These are phyloP conservation scores for Paxillus ammoniavirescens DNA, from an alignment of 768 basidiomycete species.

Conservation along the genomic window DNA sequence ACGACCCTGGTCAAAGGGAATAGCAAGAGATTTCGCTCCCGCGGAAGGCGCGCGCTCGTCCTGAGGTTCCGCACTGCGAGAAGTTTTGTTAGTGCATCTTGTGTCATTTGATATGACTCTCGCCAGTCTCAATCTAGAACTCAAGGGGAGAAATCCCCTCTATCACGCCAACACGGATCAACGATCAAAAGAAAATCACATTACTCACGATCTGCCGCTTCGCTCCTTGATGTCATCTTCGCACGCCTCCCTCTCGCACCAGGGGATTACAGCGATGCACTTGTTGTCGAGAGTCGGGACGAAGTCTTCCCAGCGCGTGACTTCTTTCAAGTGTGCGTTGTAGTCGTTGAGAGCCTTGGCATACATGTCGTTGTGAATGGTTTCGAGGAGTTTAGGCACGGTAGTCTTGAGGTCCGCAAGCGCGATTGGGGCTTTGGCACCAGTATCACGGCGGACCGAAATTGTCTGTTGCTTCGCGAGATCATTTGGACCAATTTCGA, in stretches of 20 bases:
- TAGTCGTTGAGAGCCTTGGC: conserved; percentile 70
- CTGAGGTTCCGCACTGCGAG: conserved; percentile 70
- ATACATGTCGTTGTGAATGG: conserved; percentile 91
- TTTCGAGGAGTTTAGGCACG: conserved; percentile 69
- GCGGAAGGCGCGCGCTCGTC: conserved; percentile 97
- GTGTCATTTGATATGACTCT: neutral
- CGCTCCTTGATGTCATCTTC: conserved; percentile 99
- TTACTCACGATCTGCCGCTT: conserved; percentile 71
- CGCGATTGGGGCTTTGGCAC: conserved; percentile 55
- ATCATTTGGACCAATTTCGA: conserved; percentile 96
- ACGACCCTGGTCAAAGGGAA: conserved; percentile 89
- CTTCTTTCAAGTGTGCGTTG: conserved; percentile 63
- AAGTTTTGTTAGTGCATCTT: conserved; percentile 8
- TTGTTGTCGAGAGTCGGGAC: conserved; percentile 91
- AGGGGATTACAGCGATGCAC: conserved; percentile 85
- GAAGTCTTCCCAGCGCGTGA: conserved; percentile 89
- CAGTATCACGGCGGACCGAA: conserved; percentile 79
- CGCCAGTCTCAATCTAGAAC: neutral
- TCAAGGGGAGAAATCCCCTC: neutral
- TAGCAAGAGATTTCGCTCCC: conserved; percentile 94
- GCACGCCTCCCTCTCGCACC: conserved; percentile 92
- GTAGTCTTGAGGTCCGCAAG: conserved; percentile 46
- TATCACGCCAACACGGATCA: neutral
- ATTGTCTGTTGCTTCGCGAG: conserved; percentile 79
- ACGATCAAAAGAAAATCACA: neutral